Conservation (phyloP, 345 rosid genomes). For the Acer saccharum region DNA sequence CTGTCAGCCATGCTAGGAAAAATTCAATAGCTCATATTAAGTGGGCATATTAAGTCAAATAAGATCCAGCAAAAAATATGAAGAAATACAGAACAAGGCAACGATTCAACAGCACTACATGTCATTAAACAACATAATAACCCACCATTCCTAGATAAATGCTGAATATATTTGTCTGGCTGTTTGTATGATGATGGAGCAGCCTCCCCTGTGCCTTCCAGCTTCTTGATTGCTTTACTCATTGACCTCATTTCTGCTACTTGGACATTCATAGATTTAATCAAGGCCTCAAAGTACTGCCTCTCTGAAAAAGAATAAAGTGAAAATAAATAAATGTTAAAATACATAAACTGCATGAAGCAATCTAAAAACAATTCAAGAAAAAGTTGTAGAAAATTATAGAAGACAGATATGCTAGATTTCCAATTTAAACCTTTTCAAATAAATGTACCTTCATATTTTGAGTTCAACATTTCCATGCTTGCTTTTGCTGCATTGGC, state of each 20-base stretch:
- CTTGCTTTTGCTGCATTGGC: conserved; percentile 24
- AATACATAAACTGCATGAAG: neutral
- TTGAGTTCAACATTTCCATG: conserved; percentile 24
- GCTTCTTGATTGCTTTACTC: conserved; percentile 10
- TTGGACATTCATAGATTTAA: conserved; percentile 18
- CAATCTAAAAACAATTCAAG: neutral
- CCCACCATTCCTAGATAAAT: conserved; percentile 18
- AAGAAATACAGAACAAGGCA: neutral
- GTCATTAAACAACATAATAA: neutral
- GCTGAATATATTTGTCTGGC: conserved; percentile 10
- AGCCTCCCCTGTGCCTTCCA: conserved; percentile 20
- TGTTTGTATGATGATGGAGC: conserved; percentile 7
- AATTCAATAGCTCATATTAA: neutral
- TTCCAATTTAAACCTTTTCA: neutral
- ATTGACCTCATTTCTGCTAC: conserved; percentile 24
- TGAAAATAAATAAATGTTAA: neutral
- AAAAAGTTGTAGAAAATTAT: neutral
- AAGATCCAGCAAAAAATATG: neutral
- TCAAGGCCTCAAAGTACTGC: conserved; percentile 21
- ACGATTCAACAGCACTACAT: neutral
- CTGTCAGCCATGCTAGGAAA: neutral
- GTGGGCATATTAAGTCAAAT: neutral
- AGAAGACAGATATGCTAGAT: neutral
- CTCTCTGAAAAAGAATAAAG: conserved; percentile 22
- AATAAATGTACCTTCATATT: conserved; percentile 20